Percentiles rank a stretch among this genome's conserved stretches.
These are phyloP conservation scores for Lathyrus sativus DNA, from an alignment of 306 rosid genomes.

Conservation along the genomic window DNA sequence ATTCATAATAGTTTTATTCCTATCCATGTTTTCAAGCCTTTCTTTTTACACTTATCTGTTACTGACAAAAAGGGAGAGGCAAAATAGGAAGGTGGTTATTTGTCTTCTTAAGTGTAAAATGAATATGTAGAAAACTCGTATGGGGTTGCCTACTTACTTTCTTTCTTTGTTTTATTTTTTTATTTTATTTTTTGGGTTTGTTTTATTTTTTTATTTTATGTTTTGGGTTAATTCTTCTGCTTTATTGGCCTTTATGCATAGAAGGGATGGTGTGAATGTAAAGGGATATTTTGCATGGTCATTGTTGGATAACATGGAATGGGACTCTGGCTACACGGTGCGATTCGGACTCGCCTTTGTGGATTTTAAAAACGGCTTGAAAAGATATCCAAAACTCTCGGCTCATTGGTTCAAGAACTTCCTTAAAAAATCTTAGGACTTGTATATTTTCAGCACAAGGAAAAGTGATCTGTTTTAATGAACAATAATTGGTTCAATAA, in stretches of 20 bases:
- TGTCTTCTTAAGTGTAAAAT: too few species aligned
- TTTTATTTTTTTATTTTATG: neutral
- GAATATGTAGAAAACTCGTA: too few species aligned
- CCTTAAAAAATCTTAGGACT: constrained; percentile 35
- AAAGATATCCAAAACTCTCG: constrained; percentile 55
- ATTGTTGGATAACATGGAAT: neutral
- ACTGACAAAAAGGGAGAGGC: too few species aligned
- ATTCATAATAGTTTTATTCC: neutral
- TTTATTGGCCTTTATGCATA: too few species aligned
- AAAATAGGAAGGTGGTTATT: too few species aligned
- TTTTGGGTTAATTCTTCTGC: neutral
- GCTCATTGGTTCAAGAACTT: constrained; percentile 58
- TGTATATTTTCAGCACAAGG: neutral
- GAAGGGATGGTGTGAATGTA: neutral
- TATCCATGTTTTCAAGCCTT: too few species aligned
- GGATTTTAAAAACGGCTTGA: constrained; percentile 47
- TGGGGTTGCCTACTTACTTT: neutral
- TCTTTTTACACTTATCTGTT: too few species aligned
- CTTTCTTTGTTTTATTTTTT: neutral
- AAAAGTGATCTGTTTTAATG: neutral
- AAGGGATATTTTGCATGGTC: constrained; percentile 6
- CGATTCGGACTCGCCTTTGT: neutral
- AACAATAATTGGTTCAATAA: too few species aligned
- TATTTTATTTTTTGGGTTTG: neutral
- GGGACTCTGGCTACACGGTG: neutral